phyloP scores from a whole-genome alignment of 805 yeast species.

The Spathaspora girioi region DNA sequence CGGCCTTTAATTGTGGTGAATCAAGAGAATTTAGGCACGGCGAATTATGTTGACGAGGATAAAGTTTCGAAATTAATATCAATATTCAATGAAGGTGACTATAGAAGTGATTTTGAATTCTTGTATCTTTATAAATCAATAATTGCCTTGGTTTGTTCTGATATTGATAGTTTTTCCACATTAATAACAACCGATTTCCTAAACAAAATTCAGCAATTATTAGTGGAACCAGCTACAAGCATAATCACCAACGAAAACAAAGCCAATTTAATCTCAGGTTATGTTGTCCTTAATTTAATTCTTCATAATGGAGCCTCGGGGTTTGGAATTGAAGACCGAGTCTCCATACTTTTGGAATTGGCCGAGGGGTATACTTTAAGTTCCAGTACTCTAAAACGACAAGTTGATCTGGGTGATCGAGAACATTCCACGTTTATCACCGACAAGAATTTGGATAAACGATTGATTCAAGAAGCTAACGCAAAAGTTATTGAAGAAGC shows the following conservation, averaged over 20 bases:
- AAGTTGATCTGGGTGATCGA: conserved; percentile 38
- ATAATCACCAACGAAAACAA: conserved; percentile 36
- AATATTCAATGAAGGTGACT: conserved; percentile 28
- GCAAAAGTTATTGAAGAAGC: conserved; percentile 29
- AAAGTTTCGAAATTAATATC: conserved; percentile 30
- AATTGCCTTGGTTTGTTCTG: conserved; percentile 43
- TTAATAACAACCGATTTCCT: conserved; percentile 30
- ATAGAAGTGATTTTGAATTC: conserved; percentile 38
- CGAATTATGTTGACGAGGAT: conserved; percentile 33
- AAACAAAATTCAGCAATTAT: conserved; percentile 19
- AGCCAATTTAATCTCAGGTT: conserved; percentile 35
- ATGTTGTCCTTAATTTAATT: conserved; percentile 35
- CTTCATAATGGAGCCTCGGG: conserved; percentile 47
- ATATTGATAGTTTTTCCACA: conserved; percentile 48
- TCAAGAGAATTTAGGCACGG: conserved; percentile 35
- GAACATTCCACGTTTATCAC: conserved; percentile 39
- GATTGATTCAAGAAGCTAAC: conserved; percentile 31
- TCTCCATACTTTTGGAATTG: conserved; percentile 40
- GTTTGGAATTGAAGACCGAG: conserved; percentile 46
- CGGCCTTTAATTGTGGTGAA: conserved; percentile 35
- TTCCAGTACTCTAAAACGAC: conserved; percentile 25
- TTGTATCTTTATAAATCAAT: conserved; percentile 37
- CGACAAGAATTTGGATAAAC: conserved; percentile 32
- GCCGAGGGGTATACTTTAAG: conserved; percentile 37
- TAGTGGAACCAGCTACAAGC: conserved; percentile 31